Percentiles rank a stretch among this genome's conserved stretches.
Conservation (phyloP, 495 filamentous ascomycete species). For the Hypoxylon intermedium region DNA sequence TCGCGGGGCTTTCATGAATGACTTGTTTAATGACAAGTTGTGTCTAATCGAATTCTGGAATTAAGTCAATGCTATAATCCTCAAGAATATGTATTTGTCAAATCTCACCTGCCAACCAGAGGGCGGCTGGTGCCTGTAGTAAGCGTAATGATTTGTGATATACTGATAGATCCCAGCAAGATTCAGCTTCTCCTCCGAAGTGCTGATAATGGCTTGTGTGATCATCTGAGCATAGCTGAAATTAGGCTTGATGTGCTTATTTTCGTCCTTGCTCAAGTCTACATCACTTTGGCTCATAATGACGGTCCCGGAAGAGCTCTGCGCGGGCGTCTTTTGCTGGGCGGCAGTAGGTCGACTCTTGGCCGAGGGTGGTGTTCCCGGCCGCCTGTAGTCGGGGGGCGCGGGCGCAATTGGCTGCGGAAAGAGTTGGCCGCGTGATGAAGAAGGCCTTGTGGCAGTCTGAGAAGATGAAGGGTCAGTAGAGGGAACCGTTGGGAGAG, state of each 20-base stretch:
- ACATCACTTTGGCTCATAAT: constrained; percentile 63
- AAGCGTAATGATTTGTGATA: constrained; percentile 87
- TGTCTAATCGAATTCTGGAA: constrained; percentile 91
- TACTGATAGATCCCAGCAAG: constrained; percentile 89
- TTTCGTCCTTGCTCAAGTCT: constrained; percentile 81
- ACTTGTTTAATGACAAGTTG: constrained; percentile 91
- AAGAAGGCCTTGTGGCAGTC: constrained; percentile 25
- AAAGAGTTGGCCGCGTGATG: constrained; percentile 35
- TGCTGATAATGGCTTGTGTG: constrained; percentile 89
- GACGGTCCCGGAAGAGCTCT: constrained; percentile 51
- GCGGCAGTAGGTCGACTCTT: constrained; percentile 45
- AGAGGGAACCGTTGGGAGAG: constrained; percentile 57
- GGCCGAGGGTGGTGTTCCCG: constrained; percentile 68
- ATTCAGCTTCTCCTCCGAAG: constrained; percentile 82
- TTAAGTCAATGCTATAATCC: constrained; percentile 28
- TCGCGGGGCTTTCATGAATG: constrained; percentile 89
- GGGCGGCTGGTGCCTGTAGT: constrained; percentile 77
- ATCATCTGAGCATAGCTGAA: constrained; percentile 98
- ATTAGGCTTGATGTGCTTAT: constrained; percentile 89
- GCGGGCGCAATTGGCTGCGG: constrained; percentile 70
- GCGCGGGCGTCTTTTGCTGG: constrained; percentile 52
- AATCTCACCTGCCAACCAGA: constrained; percentile 84
- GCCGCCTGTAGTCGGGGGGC: constrained; percentile 71
- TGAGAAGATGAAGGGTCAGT: constrained; percentile 49
- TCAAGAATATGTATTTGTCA: not conserved